Evolutionary conservation across 75 land plant species (phyloP).

Genomic region (Sequoia sempervirens): DNA sequence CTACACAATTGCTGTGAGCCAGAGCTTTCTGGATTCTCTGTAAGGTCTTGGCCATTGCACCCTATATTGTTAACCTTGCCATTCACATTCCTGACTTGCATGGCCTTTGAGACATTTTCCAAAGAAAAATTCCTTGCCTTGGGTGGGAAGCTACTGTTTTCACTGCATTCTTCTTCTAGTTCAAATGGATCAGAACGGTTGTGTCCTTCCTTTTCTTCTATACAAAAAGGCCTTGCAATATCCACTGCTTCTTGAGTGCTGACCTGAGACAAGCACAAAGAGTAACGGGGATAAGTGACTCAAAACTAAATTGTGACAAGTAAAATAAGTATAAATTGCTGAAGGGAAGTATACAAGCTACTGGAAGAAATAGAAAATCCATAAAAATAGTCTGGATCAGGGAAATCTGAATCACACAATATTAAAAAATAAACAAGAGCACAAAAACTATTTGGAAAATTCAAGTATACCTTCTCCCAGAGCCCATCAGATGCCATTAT

Average conservation of each 20-base stretch:
- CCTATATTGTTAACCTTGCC: neutral
- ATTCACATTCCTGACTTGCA: neutral
- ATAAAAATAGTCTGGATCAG: neutral
- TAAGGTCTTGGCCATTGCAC: neutral
- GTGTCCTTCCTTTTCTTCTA: neutral
- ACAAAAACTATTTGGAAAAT: too few species aligned
- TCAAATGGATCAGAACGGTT: too few species aligned
- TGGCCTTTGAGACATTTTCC: neutral
- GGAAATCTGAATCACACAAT: neutral
- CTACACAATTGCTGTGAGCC: neutral
- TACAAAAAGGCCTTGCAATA: slow-evolving; percentile 19
- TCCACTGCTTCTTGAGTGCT: slow-evolving; percentile 71
- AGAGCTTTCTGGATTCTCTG: neutral
- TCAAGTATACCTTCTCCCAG: slow-evolving; percentile 60
- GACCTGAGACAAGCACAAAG: slow-evolving; percentile 29
- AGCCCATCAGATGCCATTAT: slow-evolving; percentile 78
- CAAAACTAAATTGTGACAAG: neutral
- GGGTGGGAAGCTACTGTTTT: neutral
- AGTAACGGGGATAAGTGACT: neutral
- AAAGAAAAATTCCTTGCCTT: slow-evolving; percentile 1
- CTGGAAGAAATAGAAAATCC: neutral
- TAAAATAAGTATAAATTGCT: neutral
- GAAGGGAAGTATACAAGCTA: neutral
- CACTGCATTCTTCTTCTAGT: neutral
- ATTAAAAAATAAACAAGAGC: too few species aligned